Evolutionary conservation across 2,329 filamentous ascomycete genomes (phyloP).

Genomic region (Colletotrichum destructivum): DNA sequence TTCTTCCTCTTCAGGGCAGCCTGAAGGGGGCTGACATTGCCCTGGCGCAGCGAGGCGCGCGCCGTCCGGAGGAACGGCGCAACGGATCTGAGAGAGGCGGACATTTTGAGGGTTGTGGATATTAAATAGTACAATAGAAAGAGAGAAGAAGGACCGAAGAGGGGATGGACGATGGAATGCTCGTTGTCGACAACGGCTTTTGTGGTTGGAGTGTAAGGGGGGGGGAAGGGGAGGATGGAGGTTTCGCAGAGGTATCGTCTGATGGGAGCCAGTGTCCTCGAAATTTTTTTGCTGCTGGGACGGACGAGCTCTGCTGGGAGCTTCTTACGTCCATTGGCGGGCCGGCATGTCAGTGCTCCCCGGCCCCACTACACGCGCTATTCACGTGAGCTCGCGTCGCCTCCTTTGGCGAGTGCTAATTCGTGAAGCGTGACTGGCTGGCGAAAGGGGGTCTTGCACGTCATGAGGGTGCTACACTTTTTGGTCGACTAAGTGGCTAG

Average conservation of each 20-base stretch:
- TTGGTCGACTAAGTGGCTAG: neutral
- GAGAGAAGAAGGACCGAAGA: constrained; percentile 37
- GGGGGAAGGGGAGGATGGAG: constrained; percentile 12
- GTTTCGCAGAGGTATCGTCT: constrained; percentile 32
- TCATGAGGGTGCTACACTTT: neutral
- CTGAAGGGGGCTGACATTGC: constrained; percentile 84
- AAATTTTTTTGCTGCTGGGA: constrained; percentile 42
- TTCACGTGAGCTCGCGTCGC: constrained; percentile 32
- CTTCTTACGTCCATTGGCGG: constrained; percentile 36
- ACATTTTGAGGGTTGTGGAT: constrained; percentile 72
- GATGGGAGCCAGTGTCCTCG: constrained; percentile 28
- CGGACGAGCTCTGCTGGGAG: constrained; percentile 37
- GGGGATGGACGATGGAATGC: constrained; percentile 34
- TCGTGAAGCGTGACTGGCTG: constrained; percentile 25
- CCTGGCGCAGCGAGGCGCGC: constrained; percentile 79
- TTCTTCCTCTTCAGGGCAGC: constrained; percentile 75
- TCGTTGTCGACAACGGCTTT: constrained; percentile 41
- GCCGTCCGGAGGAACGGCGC: constrained; percentile 87
- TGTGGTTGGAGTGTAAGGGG: constrained; percentile 15
- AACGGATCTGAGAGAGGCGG: constrained; percentile 83
- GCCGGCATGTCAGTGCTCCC: constrained; percentile 22
- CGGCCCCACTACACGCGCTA: constrained; percentile 23
- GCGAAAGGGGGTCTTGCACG: neutral
- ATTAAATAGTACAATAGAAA: constrained; percentile 47
- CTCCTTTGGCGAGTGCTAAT: constrained; percentile 27